Conservation (phyloP, 306 rosid species). For the Sicyos edulis region DNA sequence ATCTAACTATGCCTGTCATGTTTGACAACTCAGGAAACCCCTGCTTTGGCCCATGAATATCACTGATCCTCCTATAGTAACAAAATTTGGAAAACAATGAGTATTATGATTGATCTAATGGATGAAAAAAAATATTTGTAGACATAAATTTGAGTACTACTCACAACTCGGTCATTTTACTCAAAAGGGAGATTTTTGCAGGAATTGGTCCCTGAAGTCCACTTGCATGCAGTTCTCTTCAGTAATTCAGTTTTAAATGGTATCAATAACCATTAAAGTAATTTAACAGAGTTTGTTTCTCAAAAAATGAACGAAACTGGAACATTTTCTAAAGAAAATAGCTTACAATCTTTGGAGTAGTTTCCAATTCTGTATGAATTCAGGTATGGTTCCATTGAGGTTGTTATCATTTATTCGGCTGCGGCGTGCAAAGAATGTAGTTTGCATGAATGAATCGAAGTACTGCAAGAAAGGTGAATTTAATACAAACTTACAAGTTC, state of each 20-base stretch:
- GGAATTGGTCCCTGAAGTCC: constrained; percentile 91
- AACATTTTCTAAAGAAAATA: constrained; percentile 17
- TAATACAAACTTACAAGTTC: constrained; percentile 48
- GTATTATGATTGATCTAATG: constrained; percentile 6
- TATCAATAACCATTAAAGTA: not conserved
- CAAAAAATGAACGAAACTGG: not conserved
- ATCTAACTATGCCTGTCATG: constrained; percentile 34
- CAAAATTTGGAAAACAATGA: constrained; percentile 7
- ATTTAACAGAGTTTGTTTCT: not conserved
- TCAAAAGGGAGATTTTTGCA: constrained; percentile 51
- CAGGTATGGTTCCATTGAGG: constrained; percentile 63
- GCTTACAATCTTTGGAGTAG: constrained; percentile 63
- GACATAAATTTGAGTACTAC: constrained; percentile 24
- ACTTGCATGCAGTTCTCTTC: constrained; percentile 76
- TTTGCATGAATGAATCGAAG: constrained; percentile 5
- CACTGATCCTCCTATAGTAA: constrained; percentile 65
- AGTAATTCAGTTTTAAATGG: constrained; percentile 30
- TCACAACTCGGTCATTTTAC: constrained; percentile 48
- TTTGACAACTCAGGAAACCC: constrained; percentile 46
- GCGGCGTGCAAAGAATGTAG: constrained; percentile 28
- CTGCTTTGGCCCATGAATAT: constrained; percentile 60
- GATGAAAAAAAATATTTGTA: not conserved
- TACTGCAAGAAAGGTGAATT: constrained; percentile 16
- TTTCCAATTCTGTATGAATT: constrained; percentile 65
- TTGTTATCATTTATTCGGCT: constrained; percentile 75